These are phyloP conservation scores for Hyaloperonospora brassicae DNA, from an alignment of 352 stramenopile genomes.

Conservation along the genomic window DNA sequence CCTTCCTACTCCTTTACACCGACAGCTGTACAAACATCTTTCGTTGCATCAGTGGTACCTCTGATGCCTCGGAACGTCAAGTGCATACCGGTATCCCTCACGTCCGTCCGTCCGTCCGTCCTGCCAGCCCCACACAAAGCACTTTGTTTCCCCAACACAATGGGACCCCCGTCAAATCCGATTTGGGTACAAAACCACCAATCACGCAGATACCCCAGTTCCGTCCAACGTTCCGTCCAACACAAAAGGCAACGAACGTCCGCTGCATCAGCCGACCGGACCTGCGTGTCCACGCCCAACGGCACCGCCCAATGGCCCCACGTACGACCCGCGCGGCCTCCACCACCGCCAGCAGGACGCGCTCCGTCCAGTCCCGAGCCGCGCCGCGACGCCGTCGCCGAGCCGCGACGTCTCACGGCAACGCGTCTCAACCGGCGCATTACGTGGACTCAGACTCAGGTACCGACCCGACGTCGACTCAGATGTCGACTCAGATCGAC, in stretches of 20 bases:
- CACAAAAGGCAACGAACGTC: neutral
- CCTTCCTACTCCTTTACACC: no score
- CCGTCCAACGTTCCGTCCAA: neutral
- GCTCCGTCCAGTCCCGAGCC: neutral
- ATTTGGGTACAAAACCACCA: neutral
- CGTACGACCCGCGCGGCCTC: conserved; percentile 14
- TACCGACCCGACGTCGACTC: neutral
- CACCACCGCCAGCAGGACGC: neutral
- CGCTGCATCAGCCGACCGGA: no score
- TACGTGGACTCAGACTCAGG: conserved; percentile 8
- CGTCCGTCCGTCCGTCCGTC: neutral
- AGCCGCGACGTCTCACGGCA: conserved; percentile 3
- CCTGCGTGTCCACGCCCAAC: neutral
- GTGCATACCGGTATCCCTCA: neutral
- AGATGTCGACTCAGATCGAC: conserved; percentile 11
- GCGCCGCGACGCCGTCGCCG: neutral
- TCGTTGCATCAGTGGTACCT: no score
- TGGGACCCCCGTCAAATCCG: neutral
- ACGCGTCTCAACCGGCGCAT: conserved; percentile 6
- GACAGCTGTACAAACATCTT: no score
- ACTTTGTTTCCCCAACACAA: no score
- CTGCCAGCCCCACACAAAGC: no score
- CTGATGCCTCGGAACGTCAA: neutral
- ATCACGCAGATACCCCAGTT: no score
- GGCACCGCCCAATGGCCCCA: conserved; percentile 9